Conservation (phyloP, 768 basidiomycete genomes). For the Suillus subaureus region DNA sequence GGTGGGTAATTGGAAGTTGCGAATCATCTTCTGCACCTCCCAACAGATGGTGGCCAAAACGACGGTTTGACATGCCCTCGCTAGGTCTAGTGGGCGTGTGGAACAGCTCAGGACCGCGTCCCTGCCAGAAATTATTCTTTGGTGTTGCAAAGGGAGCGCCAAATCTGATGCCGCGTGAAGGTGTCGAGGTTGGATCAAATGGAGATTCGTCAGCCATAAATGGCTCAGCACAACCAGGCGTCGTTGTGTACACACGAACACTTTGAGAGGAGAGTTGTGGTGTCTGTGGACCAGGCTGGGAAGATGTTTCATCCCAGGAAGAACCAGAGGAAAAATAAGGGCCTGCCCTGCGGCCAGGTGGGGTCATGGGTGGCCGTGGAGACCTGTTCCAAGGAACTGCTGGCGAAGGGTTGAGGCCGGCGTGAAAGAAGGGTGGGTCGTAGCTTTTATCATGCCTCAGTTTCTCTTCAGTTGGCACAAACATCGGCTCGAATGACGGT, state of each 20-base stretch:
- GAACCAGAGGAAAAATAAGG: constrained; percentile 38
- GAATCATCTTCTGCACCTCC: constrained; percentile 27
- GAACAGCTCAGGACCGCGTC: constrained; percentile 46
- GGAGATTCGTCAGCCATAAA: constrained; percentile 50
- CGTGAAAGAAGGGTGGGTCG: constrained; percentile 64
- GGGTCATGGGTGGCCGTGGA: constrained; percentile 48
- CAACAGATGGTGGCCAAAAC: constrained; percentile 15
- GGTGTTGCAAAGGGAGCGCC: constrained; percentile 61
- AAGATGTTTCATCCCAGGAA: constrained; percentile 51
- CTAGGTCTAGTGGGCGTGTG: constrained; percentile 53
- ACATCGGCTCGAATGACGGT: constrained; percentile 57
- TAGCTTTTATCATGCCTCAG: constrained; percentile 39
- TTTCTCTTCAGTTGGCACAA: constrained; percentile 65
- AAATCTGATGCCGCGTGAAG: constrained; percentile 76
- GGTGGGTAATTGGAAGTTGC: constrained; percentile 20
- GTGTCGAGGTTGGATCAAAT: constrained; percentile 81
- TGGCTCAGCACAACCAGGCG: constrained; percentile 40
- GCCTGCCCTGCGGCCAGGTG: constrained; percentile 37
- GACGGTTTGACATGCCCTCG: constrained; percentile 22
- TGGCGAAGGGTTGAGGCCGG: constrained; percentile 56
- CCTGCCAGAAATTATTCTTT: constrained; percentile 53
- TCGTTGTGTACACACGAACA: constrained; percentile 41
- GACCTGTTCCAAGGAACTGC: constrained; percentile 47
- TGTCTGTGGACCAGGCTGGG: constrained; percentile 55
- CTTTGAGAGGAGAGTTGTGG: constrained; percentile 46